Evolutionary conservation across 1,284 basidiomycete genomes (phyloP).

Genomic region (Jaminaea rosea): DNA sequence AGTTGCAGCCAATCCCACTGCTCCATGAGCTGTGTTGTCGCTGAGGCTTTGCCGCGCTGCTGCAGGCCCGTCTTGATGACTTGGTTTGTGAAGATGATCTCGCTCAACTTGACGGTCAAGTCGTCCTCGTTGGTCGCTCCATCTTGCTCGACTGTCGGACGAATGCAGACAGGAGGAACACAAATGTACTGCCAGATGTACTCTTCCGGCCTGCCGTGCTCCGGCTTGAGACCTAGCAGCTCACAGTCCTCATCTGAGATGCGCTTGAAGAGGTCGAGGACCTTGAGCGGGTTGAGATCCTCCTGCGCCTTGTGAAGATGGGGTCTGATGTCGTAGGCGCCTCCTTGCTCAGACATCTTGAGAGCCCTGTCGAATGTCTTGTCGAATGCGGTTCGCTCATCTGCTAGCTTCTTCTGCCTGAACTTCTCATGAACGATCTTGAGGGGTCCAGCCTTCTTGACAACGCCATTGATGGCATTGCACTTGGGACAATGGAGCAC

Average conservation of each 20-base stretch:
- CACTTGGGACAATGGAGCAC: conserved; percentile 88
- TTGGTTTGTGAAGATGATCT: conserved; percentile 91
- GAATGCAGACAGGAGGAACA: conserved; percentile 93
- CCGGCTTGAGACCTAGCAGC: conserved; percentile 79
- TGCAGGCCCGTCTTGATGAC: conserved; percentile 81
- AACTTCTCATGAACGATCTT: conserved; percentile 98
- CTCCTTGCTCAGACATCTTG: conserved; percentile 50
- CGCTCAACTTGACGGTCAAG: conserved; percentile 90
- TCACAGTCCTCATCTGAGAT: conserved; percentile 94
- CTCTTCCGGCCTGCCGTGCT: conserved; percentile 85
- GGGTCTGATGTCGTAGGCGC: conserved; percentile 74
- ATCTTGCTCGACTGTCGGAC: conserved; percentile 96
- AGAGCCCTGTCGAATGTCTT: conserved; percentile 72
- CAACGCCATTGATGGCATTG: conserved; percentile 81
- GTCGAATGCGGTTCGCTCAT: conserved; percentile 81
- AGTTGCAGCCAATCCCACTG: conserved; percentile 97
- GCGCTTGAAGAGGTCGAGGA: conserved; percentile 81
- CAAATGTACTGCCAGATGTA: conserved; percentile 99
- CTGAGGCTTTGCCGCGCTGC: conserved; percentile 51
- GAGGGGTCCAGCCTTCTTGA: conserved; percentile 89
- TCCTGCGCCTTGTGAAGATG: conserved; percentile 86
- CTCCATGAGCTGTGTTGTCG: conserved; percentile 53
- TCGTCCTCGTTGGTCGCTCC: conserved; percentile 77
- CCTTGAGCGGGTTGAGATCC: conserved; percentile 89
- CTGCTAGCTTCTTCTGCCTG: conserved; percentile 83